phyloP scores from a whole-genome alignment of 495 filamentous ascomycete species.

The Daldinia decipiens region DNA sequence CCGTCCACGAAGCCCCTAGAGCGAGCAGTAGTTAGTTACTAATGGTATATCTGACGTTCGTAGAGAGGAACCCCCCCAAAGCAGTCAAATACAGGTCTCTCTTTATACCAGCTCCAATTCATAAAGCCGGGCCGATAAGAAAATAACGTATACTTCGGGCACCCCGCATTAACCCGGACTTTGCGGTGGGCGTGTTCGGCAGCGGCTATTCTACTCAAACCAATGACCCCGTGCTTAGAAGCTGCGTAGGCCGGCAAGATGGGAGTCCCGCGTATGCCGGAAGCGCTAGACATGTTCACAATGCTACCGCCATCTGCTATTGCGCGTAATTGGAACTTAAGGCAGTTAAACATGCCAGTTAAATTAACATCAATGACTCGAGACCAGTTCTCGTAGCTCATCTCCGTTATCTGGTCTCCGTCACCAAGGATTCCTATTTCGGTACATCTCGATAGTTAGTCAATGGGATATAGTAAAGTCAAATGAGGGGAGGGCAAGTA shows the following conservation, averaged over 20 bases:
- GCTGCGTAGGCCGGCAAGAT: constrained; percentile 59
- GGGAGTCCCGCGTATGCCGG: constrained; percentile 56
- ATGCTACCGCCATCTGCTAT: constrained; percentile 56
- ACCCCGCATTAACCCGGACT: constrained; percentile 66
- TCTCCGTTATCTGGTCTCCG: constrained; percentile 15
- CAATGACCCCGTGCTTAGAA: constrained; percentile 66
- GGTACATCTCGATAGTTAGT: background rate
- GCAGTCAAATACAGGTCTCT: background rate
- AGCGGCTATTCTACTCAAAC: constrained; percentile 62
- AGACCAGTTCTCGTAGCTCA: constrained; percentile 34
- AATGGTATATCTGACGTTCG: no score
- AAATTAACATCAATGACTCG: constrained; percentile 37
- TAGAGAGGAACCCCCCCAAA: background rate
- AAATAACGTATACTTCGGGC: constrained; percentile 51
- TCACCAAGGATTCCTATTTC: constrained; percentile 35
- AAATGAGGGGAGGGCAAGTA: background rate
- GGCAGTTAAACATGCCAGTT: constrained; percentile 36
- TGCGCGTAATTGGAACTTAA: constrained; percentile 54
- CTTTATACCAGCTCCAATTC: background rate
- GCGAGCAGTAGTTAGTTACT: background rate
- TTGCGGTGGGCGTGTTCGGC: constrained; percentile 58
- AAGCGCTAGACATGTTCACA: constrained; percentile 63
- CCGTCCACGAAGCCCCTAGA: constrained; percentile 44
- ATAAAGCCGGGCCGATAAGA: background rate
- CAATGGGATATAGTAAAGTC: background rate